Base-by-base conservation (phyloP, 1,284 basidiomycete species). In the Trametes sp. region DNA sequence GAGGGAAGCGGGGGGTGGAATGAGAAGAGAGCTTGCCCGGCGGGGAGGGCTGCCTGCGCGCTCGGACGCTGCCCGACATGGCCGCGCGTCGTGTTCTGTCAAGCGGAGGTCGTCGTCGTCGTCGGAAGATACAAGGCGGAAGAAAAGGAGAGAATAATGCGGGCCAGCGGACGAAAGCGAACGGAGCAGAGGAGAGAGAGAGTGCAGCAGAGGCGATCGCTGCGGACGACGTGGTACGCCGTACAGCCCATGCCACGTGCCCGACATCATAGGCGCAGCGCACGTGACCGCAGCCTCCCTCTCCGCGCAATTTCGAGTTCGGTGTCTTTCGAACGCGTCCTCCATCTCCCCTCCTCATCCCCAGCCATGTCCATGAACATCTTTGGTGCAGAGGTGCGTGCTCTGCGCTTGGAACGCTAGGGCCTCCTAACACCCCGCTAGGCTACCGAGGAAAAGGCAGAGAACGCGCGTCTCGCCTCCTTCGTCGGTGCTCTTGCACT, bases 361-460 rank as follows among this genome's bases (percentile, higher is more conserved):
- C 41, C 45, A 51, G 69, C 50, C 49, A 82, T 81, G 79, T 79
- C 80, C 29, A 78, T 81, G 73, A 79, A 81, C 67, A 82, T 83
- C 63, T 82, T 82, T 69, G 77, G 78, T 55, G 74, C 79, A 63
- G 81, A 83, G 74, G 81, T 80, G 26, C 19, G 56, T 14, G 8
- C 36, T 13, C 10, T 24, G 9, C 24, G 16, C 46, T 11, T 50
- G 31, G 24, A 26, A 31, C 14, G 14, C 21, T 5, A 23, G 28
- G 16, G 24, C 2, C 38, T 10, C 8, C 59, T 61, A 36, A 64
- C 33, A 19, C 7, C 31, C 11, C 26, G 35, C 14, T 71, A 97
- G 93, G 96, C 96, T 38, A 96, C 95, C 24, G 95, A 98, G 79
- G 96, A 98, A 81, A 93, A 95, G 75, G 95, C 95, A n/a, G 96